Conservation (phyloP, 768 basidiomycete species). For the Termitomyces sp. region DNA sequence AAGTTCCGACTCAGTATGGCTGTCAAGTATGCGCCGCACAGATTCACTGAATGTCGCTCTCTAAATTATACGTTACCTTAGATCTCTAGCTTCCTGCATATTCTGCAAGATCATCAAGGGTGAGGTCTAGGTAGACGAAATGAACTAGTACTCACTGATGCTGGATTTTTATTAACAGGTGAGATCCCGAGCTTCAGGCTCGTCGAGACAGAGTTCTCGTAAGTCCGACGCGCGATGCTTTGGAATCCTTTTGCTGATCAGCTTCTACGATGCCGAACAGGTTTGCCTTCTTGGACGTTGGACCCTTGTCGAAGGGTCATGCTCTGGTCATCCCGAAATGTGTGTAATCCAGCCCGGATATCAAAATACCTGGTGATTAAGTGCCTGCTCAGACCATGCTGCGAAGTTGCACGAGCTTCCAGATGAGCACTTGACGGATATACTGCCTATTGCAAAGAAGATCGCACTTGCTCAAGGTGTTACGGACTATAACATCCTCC, state of each 20-base stretch:
- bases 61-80: constrained; percentile 21
- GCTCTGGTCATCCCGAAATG: constrained; percentile 93
- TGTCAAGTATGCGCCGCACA: constrained; percentile 30
- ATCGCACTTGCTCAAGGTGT: constrained; percentile 73
- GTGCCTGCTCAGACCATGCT: constrained; percentile 64
- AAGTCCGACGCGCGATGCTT: constrained; percentile 25
- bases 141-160: neutral
- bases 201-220: constrained; percentile 72
- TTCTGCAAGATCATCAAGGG: constrained; percentile 98
- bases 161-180: constrained; percentile 46
- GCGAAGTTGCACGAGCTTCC: constrained; percentile 86
- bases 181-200: constrained; percentile 90
- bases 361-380: neutral
- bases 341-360: constrained; percentile 28
- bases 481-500: constrained; percentile 86
- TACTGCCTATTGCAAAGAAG: constrained; percentile 83
- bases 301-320: constrained; percentile 88
- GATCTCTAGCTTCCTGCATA: constrained; percentile 66
- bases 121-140: constrained; percentile 21
- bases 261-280: constrained; percentile 32
- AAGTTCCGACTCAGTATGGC: constrained; percentile 28
- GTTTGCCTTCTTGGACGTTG: constrained; percentile 90
- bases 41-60: neutral
- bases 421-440: constrained; percentile 78
- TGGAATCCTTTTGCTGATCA: neutral